Evolutionary conservation across 2,329 filamentous ascomycete species (phyloP), one percentile per base, ranked within the genome.

Genomic region (Albophoma yamanashiensis): DNA sequence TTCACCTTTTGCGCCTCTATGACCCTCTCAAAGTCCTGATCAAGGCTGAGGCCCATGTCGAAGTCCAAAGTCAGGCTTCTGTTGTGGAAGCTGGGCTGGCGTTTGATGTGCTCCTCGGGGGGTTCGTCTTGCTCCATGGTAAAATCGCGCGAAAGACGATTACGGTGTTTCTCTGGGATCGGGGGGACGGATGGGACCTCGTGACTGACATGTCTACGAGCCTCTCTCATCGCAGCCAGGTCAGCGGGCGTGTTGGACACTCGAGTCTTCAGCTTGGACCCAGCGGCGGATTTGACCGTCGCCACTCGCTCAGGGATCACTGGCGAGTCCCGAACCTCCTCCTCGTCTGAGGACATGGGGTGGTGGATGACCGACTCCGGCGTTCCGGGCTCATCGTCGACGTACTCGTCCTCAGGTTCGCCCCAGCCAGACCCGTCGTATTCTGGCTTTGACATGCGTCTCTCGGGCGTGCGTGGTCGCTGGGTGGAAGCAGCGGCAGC

Each of bases 1-100:
- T 47, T 39, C 14, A 97, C 92, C 92, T 97, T 97, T 89, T 97
- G 92, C 72, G 88, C 84, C 77, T 97, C 92, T 68, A 97, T 95
- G 60, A 97, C 90, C 62, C 93, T 85, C 69, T 97, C 92, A 74
- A 97, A 97, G 72, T 97, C 94, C 68, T 89, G 85, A 68, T 96
- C 91, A 55, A 97, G 83, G 64, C 91, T 93, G 64, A 96, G 86
- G 62, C 90, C 90, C 59, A 94, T 82, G 69, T 93, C 91, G 64
- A 92, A 86, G 68, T 89, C 86, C 65, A 95, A 77, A 9, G 91
- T 91, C 64, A 97, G 82, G 68, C 94, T 92, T 57, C 91, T 83
- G 67, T 91, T 89, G 73, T 92, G 88, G 67, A 92, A 85, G 74
- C 89, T 92, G 53, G 86, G 83, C 64, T 89, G 82, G 56, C 89